These are phyloP conservation scores for Acacia confusa DNA, from an alignment of 306 rosid species.

Conservation along the genomic window DNA sequence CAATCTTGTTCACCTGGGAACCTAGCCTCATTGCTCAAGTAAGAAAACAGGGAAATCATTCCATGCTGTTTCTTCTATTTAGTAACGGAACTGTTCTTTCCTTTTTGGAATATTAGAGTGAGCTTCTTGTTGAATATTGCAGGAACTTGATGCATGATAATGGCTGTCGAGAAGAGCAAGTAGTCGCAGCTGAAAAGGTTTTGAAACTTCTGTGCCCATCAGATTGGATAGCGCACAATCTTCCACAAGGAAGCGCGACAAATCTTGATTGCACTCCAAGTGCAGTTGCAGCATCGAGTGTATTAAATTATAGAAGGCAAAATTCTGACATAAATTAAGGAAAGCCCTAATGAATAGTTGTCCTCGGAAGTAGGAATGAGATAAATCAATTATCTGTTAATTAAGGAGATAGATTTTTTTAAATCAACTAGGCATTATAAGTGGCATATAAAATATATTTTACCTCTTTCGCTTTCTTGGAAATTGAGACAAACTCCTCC, in stretches of 20 bases:
- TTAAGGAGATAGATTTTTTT: too few species aligned
- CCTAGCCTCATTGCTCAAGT: slow-evolving; percentile 58
- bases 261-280: slow-evolving; percentile 53
- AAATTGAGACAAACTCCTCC: too few species aligned
- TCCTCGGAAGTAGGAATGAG: neutral
- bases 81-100: neutral
- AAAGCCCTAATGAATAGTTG: slow-evolving; percentile 21
- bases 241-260: slow-evolving; percentile 24
- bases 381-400: too few species aligned
- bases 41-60: slow-evolving; percentile 18
- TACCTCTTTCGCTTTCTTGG: too few species aligned
- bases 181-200: slow-evolving; percentile 61
- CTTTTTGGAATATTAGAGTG: neutral
- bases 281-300: slow-evolving; percentile 65
- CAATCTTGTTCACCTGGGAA: slow-evolving; percentile 59
- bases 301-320: slow-evolving; percentile 64
- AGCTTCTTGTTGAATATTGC: slow-evolving; percentile 31
- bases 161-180: slow-evolving; percentile 56
- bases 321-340: slow-evolving; percentile 56
- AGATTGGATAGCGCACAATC: slow-evolving; percentile 28
- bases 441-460: too few species aligned
- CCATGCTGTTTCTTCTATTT: neutral
- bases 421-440: too few species aligned
- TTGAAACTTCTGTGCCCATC: slow-evolving; percentile 61
- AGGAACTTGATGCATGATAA: slow-evolving; percentile 58